Evolutionary conservation across 306 rosid species (phyloP), one percentile per base, ranked within the genome.

Genomic region (Citrullus mucosospermus): DNA sequence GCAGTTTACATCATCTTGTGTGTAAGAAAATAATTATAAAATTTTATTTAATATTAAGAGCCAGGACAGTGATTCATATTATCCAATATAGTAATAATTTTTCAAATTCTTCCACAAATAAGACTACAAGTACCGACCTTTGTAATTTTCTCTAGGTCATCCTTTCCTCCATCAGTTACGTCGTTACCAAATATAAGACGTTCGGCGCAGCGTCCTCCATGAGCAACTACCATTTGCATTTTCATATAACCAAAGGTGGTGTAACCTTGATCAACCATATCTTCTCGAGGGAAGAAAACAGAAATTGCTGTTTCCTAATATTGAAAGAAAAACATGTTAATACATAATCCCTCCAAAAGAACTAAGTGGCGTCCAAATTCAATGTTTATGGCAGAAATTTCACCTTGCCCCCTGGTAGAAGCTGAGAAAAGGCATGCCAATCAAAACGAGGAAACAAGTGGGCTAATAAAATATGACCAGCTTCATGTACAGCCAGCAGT

Each of bases 371-470:
- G 11, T 9, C 32, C 5, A 36, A 55, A 36, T 30, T 32, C 61
- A 4, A 54, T 7, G 12, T 54, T 16, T 55, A 14, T 46, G 83
- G 78, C 41, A 84, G 79, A 88, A 36, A 46, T 56, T 82, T 59
- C 85, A 92, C 99, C 97, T 95, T 95, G 75, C 99, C 99, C 81
- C 97, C 97, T 12, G 97, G 99, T 70, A 92, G 87, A 86, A 95
- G 99, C 89, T 95, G 99, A 34, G 99, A 95, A 88, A 95, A 95
- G 77, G 99, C 99, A 83, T 92, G 99, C 97, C 96, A 95, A 84
- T 95, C 97, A 85, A 88, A 95, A 85, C 84, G 91, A 75, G 99
- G 99, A 90, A 92, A 95, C 81, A 95, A 80, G 82, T 95, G 97
- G 81, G 99, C 99, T 77, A 95, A 87, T 77, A 91, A 85, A 73